Evolutionary conservation across 1,139 yeast genomes (phyloP), one percentile per base, ranked within the genome.

Genomic region (Yamadazyma dendronema): DNA sequence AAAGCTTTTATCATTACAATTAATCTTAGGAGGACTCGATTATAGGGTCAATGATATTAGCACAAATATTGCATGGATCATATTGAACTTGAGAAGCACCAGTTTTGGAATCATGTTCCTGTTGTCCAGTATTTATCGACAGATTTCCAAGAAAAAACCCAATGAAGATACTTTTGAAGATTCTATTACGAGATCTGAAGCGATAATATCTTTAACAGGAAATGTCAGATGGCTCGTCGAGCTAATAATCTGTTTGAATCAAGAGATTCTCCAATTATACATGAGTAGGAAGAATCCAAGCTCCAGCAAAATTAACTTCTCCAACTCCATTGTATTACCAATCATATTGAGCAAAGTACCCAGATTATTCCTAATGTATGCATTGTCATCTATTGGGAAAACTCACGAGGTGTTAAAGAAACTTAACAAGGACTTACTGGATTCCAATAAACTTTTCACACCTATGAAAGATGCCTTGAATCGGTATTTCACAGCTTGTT

Each of bases 211-310:
- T 14, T 68, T 84, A 36, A 57, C 84, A 15, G 95, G 96, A 0
- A 74, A 81, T 29, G 74, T 83, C n/a, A 73, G 86, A 47, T 88
- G 95, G 95, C 70, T 83, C 41, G 68, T 84, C 29, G 95, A 87
- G 53, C 71, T 85, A 40, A 66, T 85, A 48, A 75, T 79, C 0
- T 77, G 75, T 43, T 56, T 84, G 32, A 77, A 79, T 40, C 94
- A 87, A 54, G 95, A 87, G 46, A 56, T 88, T 16, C 60, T 77
- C 14, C 73, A 69, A 35, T 51, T 70, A 16, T 46, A 62, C 14
- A 51, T 53, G 41, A 45, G 52, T 23, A 50, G 52, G 34, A 48
- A 49, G 21, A 46, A 53, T 35, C 52, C 57, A 1, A 34, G 51
- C 7, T 44, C 46, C 17, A 57, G 65, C 39, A 53, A 50, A 21